Evolutionary conservation across 768 basidiomycete genomes (phyloP).

Genomic region (Lentinula raphanica): DNA sequence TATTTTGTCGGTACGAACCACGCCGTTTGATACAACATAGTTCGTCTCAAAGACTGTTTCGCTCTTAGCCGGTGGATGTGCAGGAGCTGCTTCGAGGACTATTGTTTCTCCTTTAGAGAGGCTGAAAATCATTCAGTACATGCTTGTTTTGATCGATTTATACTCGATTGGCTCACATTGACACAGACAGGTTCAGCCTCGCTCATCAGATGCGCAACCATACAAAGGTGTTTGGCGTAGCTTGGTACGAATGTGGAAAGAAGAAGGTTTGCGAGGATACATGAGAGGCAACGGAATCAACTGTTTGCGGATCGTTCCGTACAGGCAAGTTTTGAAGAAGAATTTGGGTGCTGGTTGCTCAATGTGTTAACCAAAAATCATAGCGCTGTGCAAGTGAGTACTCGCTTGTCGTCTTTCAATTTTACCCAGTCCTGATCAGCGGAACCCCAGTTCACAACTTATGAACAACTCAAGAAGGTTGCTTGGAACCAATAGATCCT

Average conservation of each 20-base stretch:
- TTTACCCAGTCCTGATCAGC: not conserved
- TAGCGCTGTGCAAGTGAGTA: conserved; percentile 53
- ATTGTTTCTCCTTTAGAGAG: conserved; percentile 90
- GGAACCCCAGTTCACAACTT: conserved; percentile 63
- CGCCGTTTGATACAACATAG: not conserved
- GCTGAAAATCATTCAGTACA: conserved; percentile 92
- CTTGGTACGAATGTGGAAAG: conserved; percentile 84
- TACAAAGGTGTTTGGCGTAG: conserved; percentile 85
- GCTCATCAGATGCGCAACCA: conserved; percentile 44
- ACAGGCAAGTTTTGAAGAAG: conserved; percentile 39
- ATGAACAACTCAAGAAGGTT: conserved; percentile 88
- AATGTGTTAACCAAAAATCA: not conserved
- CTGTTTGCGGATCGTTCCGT: conserved; percentile 90
- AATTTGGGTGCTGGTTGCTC: not conserved
- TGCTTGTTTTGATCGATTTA: conserved; percentile 6
- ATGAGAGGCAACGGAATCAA: conserved; percentile 95
- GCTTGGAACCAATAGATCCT: conserved; percentile 8
- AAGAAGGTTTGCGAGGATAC: conserved; percentile 89
- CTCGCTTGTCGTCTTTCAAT: not conserved
- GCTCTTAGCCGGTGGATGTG: conserved; percentile 46
- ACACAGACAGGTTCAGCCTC: conserved; percentile 87
- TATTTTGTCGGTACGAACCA: conserved; percentile 36
- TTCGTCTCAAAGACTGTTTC: conserved; percentile 8
- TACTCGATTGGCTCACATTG: not conserved
- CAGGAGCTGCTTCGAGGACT: conserved; percentile 73